Percentiles rank a stretch among this genome's conserved stretches.
phyloP scores from a whole-genome alignment of 352 stramenopile species.

The Stramenopiles sp. region DNA sequence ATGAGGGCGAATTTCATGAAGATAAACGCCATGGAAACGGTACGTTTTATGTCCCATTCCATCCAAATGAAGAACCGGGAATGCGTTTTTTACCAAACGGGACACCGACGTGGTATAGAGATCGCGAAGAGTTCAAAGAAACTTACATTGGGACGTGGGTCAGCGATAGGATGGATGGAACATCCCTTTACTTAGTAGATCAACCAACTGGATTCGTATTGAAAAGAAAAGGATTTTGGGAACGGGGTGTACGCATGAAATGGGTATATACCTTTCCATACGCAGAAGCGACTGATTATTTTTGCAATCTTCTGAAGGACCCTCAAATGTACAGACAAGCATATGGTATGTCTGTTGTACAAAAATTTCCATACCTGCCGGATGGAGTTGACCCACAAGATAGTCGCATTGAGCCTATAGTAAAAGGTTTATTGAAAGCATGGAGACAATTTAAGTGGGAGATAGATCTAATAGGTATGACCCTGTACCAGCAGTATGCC shows the following conservation, averaged over 20 bases:
- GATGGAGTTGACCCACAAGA: not conserved
- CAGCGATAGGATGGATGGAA: constrained; percentile 16
- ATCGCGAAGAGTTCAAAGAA: not conserved
- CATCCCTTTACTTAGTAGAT: not conserved
- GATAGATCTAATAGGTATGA: not conserved
- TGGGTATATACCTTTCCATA: not conserved
- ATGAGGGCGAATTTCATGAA: constrained; percentile 29
- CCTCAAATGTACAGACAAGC: not conserved
- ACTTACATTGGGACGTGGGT: constrained; percentile 28
- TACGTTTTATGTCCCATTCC: constrained; percentile 23
- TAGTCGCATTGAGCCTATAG: not conserved
- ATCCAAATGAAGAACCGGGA: constrained; percentile 17
- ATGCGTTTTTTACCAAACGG: not conserved
- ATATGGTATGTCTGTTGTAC: not conserved
- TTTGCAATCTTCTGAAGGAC: not conserved
- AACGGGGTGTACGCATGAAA: not conserved
- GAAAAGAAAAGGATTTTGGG: not conserved
- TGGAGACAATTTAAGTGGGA: not conserved
- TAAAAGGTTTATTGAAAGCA: not conserved
- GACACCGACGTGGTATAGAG: not conserved
- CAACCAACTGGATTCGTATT: not conserved
- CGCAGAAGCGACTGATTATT: not conserved
- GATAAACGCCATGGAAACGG: constrained; percentile 30
- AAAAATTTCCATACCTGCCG: not conserved
- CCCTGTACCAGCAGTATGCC: not conserved